phyloP scores from a whole-genome alignment of 177 flowering plant species.

The Vitis hybrid region DNA sequence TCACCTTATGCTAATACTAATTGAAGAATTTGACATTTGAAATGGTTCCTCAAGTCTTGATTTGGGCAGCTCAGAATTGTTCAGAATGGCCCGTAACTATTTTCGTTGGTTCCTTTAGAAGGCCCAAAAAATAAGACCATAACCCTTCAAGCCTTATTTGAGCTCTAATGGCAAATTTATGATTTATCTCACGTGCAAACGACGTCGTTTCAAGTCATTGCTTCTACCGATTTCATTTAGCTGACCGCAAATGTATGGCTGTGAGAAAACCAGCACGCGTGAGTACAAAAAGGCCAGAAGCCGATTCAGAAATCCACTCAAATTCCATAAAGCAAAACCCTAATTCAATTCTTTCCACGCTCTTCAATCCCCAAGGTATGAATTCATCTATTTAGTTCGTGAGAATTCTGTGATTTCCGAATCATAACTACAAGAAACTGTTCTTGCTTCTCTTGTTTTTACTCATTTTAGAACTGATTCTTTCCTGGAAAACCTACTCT shows the following conservation, averaged over 20 bases:
- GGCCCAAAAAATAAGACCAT: too few relatives aligned
- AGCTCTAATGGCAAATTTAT: background rate
- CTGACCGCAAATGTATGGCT: conserved; percentile 28
- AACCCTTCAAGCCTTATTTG: background rate
- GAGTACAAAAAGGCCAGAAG: conserved; percentile 1
- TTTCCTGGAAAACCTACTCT: background rate
- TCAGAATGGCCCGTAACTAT: too few relatives aligned
- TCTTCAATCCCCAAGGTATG: conserved; percentile 21
- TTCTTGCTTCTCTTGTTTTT: background rate
- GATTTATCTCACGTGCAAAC: too few relatives aligned
- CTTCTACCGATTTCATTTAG: too few relatives aligned
- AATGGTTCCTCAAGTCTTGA: too few relatives aligned
- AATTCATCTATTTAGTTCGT: conserved; percentile 1
- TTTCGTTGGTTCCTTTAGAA: too few relatives aligned
- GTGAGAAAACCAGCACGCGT: conserved; percentile 11
- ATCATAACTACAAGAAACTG: background rate
- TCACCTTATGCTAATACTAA: too few relatives aligned
- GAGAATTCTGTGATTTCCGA: background rate
- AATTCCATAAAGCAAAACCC: background rate
- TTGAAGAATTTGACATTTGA: too few relatives aligned
- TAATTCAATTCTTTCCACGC: background rate
- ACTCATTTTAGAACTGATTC: background rate
- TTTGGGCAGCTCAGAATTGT: too few relatives aligned
- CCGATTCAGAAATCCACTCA: background rate
- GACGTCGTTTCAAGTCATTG: too few relatives aligned